These are phyloP conservation scores for Priceomyces carsonii DNA, from an alignment of 805 yeast genomes.

Conservation along the genomic window DNA sequence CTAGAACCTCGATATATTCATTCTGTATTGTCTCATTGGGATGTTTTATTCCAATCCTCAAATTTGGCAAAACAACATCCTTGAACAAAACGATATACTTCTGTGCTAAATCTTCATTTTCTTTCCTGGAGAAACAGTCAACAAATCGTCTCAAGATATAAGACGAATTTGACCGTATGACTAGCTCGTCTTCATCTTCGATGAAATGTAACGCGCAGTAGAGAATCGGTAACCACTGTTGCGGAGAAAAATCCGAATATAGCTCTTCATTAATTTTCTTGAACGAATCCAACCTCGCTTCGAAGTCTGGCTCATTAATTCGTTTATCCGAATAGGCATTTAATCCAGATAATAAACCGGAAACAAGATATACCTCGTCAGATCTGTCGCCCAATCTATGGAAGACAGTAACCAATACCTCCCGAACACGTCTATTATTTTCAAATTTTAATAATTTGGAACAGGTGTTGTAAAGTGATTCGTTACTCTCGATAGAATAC, in stretches of 20 bases:
- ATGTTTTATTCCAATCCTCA: constrained; percentile 67
- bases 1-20: constrained; percentile 69
- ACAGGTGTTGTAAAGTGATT: constrained; percentile 48
- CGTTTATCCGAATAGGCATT: constrained; percentile 67
- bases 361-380: constrained; percentile 43
- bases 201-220: constrained; percentile 69
- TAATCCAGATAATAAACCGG: constrained; percentile 58
- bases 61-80: constrained; percentile 58
- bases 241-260: constrained; percentile 43
- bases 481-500: constrained; percentile 52
- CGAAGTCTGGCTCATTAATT: constrained; percentile 78
- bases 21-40: constrained; percentile 58
- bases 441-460: constrained; percentile 61
- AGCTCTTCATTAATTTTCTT: constrained; percentile 58
- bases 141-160: constrained; percentile 62
- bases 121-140: constrained; percentile 48
- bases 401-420: constrained; percentile 60
- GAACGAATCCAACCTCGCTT: constrained; percentile 68
- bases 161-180: constrained; percentile 77
- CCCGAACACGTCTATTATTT: constrained; percentile 62
- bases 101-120: constrained; percentile 21
- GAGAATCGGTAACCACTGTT: constrained; percentile 81
- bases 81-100: constrained; percentile 46
- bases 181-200: constrained; percentile 75
- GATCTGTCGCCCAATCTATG: constrained; percentile 56